These are phyloP conservation scores for Zoysia japonica DNA, from an alignment of 176 grass and related monocot species.

Conservation along the genomic window DNA sequence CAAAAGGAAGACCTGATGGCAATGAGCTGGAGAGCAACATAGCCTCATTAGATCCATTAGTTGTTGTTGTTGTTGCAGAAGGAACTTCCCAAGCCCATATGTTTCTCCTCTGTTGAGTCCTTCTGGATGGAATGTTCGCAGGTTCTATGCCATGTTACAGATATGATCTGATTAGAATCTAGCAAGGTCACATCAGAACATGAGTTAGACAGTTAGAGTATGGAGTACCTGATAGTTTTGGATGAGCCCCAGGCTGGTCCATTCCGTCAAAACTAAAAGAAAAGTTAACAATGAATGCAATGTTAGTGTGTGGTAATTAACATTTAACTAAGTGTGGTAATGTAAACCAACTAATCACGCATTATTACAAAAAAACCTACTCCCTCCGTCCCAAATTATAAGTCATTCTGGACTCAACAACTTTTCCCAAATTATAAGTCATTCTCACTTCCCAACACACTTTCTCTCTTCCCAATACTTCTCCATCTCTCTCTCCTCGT, in stretches of 20 bases:
- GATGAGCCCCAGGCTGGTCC: conserved; percentile 20
- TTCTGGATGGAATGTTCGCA: conserved; percentile 31
- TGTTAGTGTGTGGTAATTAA: background rate
- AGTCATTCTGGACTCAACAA: too few species aligned
- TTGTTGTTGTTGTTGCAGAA: conserved; percentile 25
- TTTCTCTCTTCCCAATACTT: too few species aligned
- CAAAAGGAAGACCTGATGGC: conserved; percentile 41
- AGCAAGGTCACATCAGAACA: background rate
- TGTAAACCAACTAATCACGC: background rate
- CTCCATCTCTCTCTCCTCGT: too few species aligned
- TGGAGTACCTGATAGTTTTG: conserved; percentile 31
- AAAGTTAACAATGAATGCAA: background rate
- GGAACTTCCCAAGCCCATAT: conserved; percentile 44
- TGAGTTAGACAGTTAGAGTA: too few species aligned
- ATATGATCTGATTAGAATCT: conserved; percentile 11
- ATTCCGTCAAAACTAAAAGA: conserved; percentile 23
- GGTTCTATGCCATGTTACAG: conserved; percentile 15
- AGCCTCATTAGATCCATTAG: conserved; percentile 40
- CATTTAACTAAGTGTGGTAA: background rate
- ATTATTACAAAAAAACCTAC: background rate
- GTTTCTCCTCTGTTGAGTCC: conserved; percentile 14
- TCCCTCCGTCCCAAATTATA: too few species aligned
- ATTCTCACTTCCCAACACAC: too few species aligned
- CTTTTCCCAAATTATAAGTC: too few species aligned
- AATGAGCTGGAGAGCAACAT: conserved; percentile 51